phyloP scores from a whole-genome alignment of 371 early-diverging fungal genomes.

The Mucor plumbeus region DNA sequence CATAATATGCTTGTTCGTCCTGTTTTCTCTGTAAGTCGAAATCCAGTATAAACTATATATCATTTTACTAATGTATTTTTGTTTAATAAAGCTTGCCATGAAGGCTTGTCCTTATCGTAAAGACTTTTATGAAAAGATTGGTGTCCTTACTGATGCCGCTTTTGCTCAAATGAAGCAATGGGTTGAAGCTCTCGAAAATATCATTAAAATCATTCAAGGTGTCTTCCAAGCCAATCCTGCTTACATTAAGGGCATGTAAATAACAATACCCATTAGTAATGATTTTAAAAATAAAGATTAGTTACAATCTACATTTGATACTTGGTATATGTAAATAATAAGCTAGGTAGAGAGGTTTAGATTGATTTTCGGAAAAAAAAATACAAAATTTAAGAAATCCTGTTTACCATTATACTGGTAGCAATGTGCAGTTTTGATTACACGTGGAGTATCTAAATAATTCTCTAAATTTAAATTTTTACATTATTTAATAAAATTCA shows the following conservation, averaged over 20 bases:
- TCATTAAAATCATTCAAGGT: constrained; percentile 54
- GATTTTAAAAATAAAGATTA: neutral
- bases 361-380: too few relatives aligned
- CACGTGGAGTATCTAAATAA: too few relatives aligned
- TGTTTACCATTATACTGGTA: too few relatives aligned
- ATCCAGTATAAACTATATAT: neutral
- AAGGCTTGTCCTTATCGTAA: constrained; percentile 90
- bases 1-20: constrained; percentile 86
- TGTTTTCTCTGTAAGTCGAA: constrained; percentile 75
- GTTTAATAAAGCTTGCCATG: constrained; percentile 80
- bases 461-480: too few relatives aligned
- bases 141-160: constrained; percentile 63
- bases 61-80: neutral
- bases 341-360: neutral
- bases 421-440: too few relatives aligned
- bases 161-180: constrained; percentile 68
- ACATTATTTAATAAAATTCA: too few relatives aligned
- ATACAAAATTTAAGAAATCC: too few relatives aligned
- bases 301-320: neutral
- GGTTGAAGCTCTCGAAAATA: constrained; percentile 77
- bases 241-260: constrained; percentile 61
- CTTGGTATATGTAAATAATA: neutral
- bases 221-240: constrained; percentile 48
- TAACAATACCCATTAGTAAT: constrained; percentile 8
- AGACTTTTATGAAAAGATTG: constrained; percentile 89